phyloP scores from a whole-genome alignment of 495 filamentous ascomycete genomes.

The Cairneyella variabilis region DNA sequence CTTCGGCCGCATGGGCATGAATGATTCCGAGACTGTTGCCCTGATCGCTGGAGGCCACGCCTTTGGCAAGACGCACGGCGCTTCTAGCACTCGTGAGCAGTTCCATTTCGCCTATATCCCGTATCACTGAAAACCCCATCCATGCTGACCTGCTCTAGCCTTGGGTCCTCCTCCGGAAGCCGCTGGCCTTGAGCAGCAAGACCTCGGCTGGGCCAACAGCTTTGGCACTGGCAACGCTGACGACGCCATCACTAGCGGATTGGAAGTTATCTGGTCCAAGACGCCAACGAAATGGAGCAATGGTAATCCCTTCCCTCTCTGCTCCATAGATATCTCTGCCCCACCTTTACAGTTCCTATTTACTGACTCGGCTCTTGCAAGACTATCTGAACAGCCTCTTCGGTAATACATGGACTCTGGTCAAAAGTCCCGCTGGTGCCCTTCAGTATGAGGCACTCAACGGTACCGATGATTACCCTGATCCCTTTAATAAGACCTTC shows the following conservation, averaged over 20 bases:
- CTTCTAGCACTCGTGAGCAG: constrained; percentile 12
- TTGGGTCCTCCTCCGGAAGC: constrained; percentile 15
- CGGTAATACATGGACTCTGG: constrained; percentile 17
- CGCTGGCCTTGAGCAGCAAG: constrained; percentile 9
- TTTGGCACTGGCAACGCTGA: constrained; percentile 15
- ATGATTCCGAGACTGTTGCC: constrained; percentile 18
- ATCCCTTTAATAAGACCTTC: constrained; percentile 18
- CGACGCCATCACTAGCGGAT: constrained; percentile 15
- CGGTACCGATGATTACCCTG: constrained; percentile 16
- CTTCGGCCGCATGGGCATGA: constrained; percentile 19
- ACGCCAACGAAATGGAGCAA: constrained; percentile 21
- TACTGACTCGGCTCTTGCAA: constrained; percentile 4
- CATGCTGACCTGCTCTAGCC: constrained; percentile 2
- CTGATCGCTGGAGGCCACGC: constrained; percentile 19
- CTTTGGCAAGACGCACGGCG: constrained; percentile 19
- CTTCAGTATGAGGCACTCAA: constrained; percentile 13
- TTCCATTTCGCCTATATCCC: neutral
- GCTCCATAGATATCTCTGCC: too few species aligned
- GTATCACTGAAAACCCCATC: neutral
- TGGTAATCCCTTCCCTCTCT: constrained; percentile 2
- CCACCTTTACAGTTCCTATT: neutral
- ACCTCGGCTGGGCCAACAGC: constrained; percentile 17
- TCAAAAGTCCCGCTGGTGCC: constrained; percentile 18
- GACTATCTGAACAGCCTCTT: constrained; percentile 18
- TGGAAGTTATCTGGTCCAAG: constrained; percentile 20